These are phyloP conservation scores for Plasmodium gonderi DNA, from an alignment of 169 alveolate species.

Conservation along the genomic window DNA sequence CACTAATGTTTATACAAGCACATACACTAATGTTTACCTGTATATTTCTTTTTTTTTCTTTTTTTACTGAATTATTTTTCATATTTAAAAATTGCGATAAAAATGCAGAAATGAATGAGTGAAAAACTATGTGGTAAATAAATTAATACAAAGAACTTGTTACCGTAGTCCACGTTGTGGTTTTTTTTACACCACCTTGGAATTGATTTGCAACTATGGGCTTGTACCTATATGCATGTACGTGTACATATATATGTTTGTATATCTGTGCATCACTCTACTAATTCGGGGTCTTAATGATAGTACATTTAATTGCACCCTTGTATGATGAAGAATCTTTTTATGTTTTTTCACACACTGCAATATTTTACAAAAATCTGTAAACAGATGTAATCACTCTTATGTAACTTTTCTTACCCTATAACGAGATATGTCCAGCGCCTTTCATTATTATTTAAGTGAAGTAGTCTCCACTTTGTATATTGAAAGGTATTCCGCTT, in stretches of 20 bases:
- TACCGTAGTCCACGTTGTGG: not conserved
- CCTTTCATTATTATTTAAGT: not conserved
- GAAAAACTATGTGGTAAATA: not conserved
- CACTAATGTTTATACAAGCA: not conserved
- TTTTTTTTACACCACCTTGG: too few species aligned
- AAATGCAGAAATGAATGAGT: not conserved
- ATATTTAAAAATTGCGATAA: conserved; percentile 10
- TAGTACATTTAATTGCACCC: not conserved
- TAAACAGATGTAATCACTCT: not conserved
- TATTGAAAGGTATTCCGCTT: not conserved
- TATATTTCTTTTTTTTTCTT: not conserved
- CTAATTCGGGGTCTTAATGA: not conserved
- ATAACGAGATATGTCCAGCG: not conserved
- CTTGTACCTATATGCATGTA: not conserved
- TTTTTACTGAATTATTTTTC: not conserved
- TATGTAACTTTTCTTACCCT: not conserved
- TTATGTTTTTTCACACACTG: not conserved
- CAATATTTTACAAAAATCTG: not conserved
- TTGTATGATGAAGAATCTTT: not conserved
- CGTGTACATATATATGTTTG: not conserved
- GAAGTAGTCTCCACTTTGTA: not conserved
- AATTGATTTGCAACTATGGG: not conserved
- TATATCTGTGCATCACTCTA: not conserved
- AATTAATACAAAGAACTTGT: not conserved
- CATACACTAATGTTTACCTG: not conserved